phyloP scores from a whole-genome alignment of 371 early-diverging fungal species.

The Mucor ambiguus region DNA sequence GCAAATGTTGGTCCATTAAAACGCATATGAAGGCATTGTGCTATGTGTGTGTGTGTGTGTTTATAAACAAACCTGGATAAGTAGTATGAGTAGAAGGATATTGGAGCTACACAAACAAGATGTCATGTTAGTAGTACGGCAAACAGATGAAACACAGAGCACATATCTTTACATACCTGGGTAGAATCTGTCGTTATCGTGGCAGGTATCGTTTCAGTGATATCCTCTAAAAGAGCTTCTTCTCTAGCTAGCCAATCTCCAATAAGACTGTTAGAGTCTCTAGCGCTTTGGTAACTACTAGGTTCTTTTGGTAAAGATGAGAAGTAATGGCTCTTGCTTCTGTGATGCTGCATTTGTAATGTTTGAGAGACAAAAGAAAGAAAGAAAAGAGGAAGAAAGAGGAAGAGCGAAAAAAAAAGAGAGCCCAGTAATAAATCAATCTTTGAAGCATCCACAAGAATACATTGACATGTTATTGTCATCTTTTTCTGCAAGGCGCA shows the following conservation, averaged over 20 bases:
- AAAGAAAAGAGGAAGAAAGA: background rate
- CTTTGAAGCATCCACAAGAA: background rate
- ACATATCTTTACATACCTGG: background rate
- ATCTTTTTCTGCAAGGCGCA: too few relatives aligned
- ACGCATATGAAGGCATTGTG: background rate
- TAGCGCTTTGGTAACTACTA: background rate
- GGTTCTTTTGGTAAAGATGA: background rate
- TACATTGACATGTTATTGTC: background rate
- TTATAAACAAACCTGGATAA: background rate
- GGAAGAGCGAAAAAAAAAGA: background rate
- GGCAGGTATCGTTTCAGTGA: background rate
- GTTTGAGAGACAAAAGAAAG: background rate
- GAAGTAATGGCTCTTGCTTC: background rate
- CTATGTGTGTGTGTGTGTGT: too few relatives aligned
- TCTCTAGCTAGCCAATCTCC: conserved; percentile 38
- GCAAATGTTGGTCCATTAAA: background rate
- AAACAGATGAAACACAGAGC: background rate
- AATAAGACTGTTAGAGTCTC: background rate
- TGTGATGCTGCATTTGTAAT: background rate
- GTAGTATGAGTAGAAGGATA: background rate
- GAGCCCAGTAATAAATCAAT: background rate
- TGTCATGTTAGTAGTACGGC: background rate
- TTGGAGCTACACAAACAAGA: background rate
- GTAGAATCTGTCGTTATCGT: background rate
- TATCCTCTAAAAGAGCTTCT: conserved; percentile 20